These are phyloP conservation scores for Metrosideros polymorpha DNA, from an alignment of 441 rosid species.

Conservation along the genomic window DNA sequence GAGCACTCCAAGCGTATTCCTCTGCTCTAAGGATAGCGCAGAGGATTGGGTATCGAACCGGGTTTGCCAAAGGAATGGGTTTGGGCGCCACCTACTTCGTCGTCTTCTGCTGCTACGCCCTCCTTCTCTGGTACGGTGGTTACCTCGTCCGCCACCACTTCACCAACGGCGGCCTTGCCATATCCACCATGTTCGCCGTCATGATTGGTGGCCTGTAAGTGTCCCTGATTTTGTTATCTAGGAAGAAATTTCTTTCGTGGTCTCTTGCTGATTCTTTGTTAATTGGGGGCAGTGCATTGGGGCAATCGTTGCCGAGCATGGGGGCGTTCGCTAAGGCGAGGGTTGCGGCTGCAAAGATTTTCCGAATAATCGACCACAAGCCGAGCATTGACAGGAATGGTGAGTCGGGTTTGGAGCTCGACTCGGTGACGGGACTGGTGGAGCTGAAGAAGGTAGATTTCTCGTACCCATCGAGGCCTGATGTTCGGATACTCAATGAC, in stretches of 20 bases:
- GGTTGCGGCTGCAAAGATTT: conserved; percentile 92
- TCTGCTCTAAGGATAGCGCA: conserved; percentile 74
- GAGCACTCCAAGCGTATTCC: conserved; percentile 77
- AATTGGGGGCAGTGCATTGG: conserved; percentile 54
- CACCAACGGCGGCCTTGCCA: conserved; percentile 98
- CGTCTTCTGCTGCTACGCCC: conserved; percentile 92
- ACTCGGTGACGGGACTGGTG: conserved; percentile 69
- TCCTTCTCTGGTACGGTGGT: conserved; percentile 99
- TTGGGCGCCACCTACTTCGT: conserved; percentile 97
- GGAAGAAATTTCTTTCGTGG: neutral
- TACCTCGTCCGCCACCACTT: conserved; percentile 88
- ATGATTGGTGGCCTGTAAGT: conserved; percentile 99
- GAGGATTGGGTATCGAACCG: conserved; percentile 78
- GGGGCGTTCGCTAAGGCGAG: conserved; percentile 90
- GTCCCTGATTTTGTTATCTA: neutral
- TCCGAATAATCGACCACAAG: conserved; percentile 78
- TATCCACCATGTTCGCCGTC: conserved; percentile 96
- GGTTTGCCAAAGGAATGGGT: conserved; percentile 94
- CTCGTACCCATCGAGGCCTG: conserved; percentile 90
- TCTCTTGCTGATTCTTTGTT: neutral
- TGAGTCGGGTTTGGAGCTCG: conserved; percentile 63
- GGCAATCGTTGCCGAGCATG: conserved; percentile 95
- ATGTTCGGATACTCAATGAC: conserved; percentile 67
- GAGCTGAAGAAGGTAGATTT: conserved; percentile 85
- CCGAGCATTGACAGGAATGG: conserved; percentile 57